Evolutionary conservation across 2,329 filamentous ascomycete genomes (phyloP).

Genomic region (Neonectria coccinea): DNA sequence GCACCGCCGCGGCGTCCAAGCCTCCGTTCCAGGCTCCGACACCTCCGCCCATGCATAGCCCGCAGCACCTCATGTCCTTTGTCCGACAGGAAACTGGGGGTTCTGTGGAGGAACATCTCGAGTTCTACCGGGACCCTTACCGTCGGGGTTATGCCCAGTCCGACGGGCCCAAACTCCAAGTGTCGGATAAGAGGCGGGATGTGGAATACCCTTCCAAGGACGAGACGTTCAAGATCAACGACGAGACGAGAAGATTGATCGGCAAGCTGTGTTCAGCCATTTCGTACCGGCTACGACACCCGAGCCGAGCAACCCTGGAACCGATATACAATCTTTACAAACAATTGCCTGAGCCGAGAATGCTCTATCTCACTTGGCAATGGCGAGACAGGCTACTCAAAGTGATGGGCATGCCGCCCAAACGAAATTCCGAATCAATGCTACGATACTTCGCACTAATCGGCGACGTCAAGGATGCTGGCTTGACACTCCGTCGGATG

Average conservation of each 20-base stretch:
- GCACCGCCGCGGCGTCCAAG: conserved; percentile 40
- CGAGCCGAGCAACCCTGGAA: conserved; percentile 55
- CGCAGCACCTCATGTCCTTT: conserved; percentile 63
- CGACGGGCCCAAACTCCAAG: conserved; percentile 59
- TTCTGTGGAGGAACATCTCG: conserved; percentile 65
- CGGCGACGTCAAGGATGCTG: conserved; percentile 82
- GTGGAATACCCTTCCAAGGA: conserved; percentile 58
- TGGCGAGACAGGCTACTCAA: conserved; percentile 74
- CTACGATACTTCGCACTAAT: conserved; percentile 85
- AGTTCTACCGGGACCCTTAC: conserved; percentile 65
- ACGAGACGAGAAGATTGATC: conserved; percentile 52
- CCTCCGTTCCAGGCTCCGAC: conserved; percentile 26
- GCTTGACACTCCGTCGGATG: conserved; percentile 72
- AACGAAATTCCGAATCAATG: conserved; percentile 72
- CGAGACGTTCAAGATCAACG: conserved; percentile 52
- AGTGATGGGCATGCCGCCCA: conserved; percentile 73
- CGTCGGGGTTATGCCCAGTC: conserved; percentile 64
- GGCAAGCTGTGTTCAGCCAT: conserved; percentile 57
- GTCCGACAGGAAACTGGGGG: conserved; percentile 63
- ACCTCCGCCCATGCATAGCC: conserved; percentile 35
- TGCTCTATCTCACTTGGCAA: conserved; percentile 60
- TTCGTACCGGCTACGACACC: conserved; percentile 56
- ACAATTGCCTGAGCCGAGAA: conserved; percentile 63
- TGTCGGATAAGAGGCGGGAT: conserved; percentile 65
- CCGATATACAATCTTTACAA: conserved; percentile 63